A percentile compares a stretch with the other conserved stretches of the same genome.
Evolutionary conservation across 2,329 filamentous ascomycete species (phyloP).

Genomic region (Blastomyces parvus): DNA sequence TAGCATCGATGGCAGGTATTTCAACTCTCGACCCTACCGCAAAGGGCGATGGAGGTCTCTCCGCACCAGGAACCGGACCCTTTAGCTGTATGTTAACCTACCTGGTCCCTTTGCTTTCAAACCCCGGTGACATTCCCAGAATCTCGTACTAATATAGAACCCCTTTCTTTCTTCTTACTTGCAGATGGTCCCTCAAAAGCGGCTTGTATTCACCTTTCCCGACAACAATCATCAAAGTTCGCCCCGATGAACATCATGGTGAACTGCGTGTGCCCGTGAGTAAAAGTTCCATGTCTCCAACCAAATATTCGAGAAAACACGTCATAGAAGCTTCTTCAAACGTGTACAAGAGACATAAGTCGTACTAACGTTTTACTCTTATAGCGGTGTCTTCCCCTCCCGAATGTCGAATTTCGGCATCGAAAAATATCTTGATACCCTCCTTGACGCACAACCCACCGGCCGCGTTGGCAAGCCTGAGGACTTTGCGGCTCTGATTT

Average conservation of each 20-base stretch:
- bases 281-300: not conserved
- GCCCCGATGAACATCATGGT: slow-evolving; percentile 36
- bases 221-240: slow-evolving; percentile 34
- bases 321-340: not conserved
- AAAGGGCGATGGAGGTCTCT: slow-evolving; percentile 36
- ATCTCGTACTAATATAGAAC: not conserved
- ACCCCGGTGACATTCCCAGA: slow-evolving; percentile 5
- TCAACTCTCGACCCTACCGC: slow-evolving; percentile 39
- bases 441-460: slow-evolving; percentile 37
- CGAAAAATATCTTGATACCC: slow-evolving; percentile 33
- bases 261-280: slow-evolving; percentile 31
- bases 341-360: not conserved
- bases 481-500: slow-evolving; percentile 40
- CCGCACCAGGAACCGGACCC: slow-evolving; percentile 34
- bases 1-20: slow-evolving; percentile 36
- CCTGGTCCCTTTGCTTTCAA: not conserved
- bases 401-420: slow-evolving; percentile 37
- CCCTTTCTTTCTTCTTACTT: not conserved
- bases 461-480: slow-evolving; percentile 40
- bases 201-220: slow-evolving; percentile 36
- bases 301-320: too few relatives aligned
- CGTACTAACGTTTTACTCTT: not conserved
- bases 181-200: slow-evolving; percentile 34
- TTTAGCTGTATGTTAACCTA: slow-evolving; percentile 25
- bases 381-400: slow-evolving; percentile 33